A percentile compares a stretch with the other conserved stretches of the same genome.
Evolutionary conservation across 441 rosid species (phyloP).

Genomic region (Dalechampia spathulata): DNA sequence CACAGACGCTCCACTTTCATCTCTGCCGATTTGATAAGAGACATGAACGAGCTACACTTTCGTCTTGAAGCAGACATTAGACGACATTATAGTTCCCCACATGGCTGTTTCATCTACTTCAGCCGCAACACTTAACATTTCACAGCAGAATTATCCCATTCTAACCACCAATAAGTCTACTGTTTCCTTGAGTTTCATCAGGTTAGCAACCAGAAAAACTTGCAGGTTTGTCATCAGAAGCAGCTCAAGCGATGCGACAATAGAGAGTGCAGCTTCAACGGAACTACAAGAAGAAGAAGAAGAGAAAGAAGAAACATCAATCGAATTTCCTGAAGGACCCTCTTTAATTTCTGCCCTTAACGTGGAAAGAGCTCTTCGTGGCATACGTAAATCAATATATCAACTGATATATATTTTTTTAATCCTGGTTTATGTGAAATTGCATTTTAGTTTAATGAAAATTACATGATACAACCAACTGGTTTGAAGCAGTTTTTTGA

Average conservation of each 20-base stretch:
- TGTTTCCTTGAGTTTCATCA: neutral
- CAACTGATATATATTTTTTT: neutral
- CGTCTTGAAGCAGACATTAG: too few relatives aligned
- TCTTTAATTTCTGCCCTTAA: conserved; percentile 74
- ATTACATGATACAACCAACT: too few relatives aligned
- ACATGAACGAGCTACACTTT: too few relatives aligned
- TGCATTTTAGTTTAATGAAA: too few relatives aligned
- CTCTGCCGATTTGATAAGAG: neutral
- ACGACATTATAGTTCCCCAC: too few relatives aligned
- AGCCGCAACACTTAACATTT: conserved; percentile 22
- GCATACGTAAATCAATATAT: conserved; percentile 42
- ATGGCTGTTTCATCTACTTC: conserved; percentile 38
- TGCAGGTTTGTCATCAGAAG: conserved; percentile 16
- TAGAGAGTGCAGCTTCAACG: conserved; percentile 21
- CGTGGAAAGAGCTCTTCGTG: conserved; percentile 78
- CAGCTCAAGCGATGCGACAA: conserved; percentile 32
- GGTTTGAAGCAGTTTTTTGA: neutral
- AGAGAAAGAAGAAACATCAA: conserved; percentile 36
- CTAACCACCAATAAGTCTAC: conserved; percentile 5
- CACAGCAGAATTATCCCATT: neutral
- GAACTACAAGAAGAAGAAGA: conserved; percentile 26
- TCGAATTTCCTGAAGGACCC: conserved; percentile 46
- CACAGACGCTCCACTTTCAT: neutral
- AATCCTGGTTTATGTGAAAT: too few relatives aligned
- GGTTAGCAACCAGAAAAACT: conserved; percentile 11